phyloP scores from a whole-genome alignment of 768 basidiomycete genomes.

The Galerina sulciceps region DNA sequence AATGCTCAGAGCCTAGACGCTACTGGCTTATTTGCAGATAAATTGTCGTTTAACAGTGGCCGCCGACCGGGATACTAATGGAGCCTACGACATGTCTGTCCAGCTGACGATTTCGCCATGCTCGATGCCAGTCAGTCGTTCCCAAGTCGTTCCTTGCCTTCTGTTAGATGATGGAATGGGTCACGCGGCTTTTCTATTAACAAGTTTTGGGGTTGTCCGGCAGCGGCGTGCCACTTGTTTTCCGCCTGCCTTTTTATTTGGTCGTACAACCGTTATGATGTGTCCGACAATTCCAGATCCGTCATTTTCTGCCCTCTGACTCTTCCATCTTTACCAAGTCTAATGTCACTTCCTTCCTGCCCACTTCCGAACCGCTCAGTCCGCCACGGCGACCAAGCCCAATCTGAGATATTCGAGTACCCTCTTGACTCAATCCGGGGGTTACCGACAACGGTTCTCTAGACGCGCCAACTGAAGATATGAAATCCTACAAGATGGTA shows the following conservation, averaged over 20 bases:
- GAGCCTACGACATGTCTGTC: too few relatives aligned
- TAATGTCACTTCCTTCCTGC: not conserved
- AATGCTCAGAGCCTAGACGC: not conserved
- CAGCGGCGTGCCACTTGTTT: not conserved
- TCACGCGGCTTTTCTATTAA: constrained; percentile 13
- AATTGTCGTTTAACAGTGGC: too few relatives aligned
- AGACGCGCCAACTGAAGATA: constrained; percentile 11
- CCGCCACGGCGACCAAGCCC: not conserved
- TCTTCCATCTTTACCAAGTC: not conserved
- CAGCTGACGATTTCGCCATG: too few relatives aligned
- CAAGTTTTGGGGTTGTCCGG: constrained; percentile 11
- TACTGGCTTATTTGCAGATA: not conserved
- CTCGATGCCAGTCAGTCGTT: too few relatives aligned
- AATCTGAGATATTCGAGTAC: constrained; percentile 1
- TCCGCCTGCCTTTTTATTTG: constrained; percentile 3
- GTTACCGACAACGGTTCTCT: constrained; percentile 8
- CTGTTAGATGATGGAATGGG: constrained; percentile 12
- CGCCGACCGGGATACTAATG: too few relatives aligned
- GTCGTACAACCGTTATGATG: constrained; percentile 6
- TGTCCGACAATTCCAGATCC: constrained; percentile 7
- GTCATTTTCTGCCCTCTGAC: not conserved
- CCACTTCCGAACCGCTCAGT: not conserved
- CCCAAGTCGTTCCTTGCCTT: not conserved
- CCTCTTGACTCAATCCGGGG: constrained; percentile 14
- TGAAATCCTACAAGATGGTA: not conserved